Base-by-base conservation (phyloP, 495 filamentous ascomycete genomes). In the Penicillium argentinense region DNA sequence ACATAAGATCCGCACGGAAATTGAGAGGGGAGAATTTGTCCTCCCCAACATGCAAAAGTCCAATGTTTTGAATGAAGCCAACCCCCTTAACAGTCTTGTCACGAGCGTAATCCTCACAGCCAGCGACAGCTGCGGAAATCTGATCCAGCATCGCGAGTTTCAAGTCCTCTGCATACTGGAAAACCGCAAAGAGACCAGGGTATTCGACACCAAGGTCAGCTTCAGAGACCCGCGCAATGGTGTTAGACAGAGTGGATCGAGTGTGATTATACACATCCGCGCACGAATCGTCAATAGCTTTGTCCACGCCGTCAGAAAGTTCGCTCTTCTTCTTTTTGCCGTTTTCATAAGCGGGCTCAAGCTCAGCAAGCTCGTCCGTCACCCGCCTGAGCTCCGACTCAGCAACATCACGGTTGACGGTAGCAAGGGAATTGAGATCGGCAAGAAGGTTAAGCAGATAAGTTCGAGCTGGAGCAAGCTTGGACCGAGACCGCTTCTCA, bases 381-480 rank as follows among this genome's bases (percentile, higher is more conserved):
- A 97, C 88, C 30, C 90, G 82, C 48, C 95, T 86, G 13, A 97
- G 76, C 64, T 97, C 95, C 5, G 84, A 76, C 51, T 91, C 81
- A 16, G 89, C 90, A 19, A 95, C 82, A 46, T 96, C 90, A 27
- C 81, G 75, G 66, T 98, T 98, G 57, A 97, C 89, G 0, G 79
- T 80, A 2, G 92, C 92, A 28, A 98, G 73, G 7, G 80, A 81
- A 49, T 88, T 78, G 13, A 98, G 66, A 62, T 97, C 93, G 38
- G 86, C 81, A 32, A 98, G 77, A 29, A 97, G 80, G 62, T 98
- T 97, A 53, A 91, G 74, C n/a, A 98, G 83, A 57, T 97, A 98
- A 4, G 91, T 97, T 67, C 88, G 91, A 2, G 93, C 93, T 16
- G 93, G 93, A 11, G 93, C 93, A 53, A 98, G 79, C 68, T 98